Percentiles rank a stretch among this genome's conserved stretches.
These are phyloP conservation scores for Pseudogymnoascus sp. DNA, from an alignment of 2,329 filamentous ascomycete genomes.

Conservation along the genomic window DNA sequence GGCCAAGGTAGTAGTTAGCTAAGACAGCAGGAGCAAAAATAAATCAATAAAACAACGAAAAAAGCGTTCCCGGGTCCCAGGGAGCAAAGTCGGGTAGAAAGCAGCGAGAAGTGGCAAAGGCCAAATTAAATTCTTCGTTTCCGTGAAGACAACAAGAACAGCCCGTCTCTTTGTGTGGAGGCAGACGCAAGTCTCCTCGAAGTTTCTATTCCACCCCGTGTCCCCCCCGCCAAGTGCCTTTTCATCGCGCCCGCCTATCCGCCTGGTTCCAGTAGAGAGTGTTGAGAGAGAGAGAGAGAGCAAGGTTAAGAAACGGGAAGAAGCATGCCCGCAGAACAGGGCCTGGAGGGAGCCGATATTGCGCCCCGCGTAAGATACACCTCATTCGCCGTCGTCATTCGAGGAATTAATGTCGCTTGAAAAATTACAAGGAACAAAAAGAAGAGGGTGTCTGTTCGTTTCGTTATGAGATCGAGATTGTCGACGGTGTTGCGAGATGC, in stretches of 20 bases:
- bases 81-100: neutral
- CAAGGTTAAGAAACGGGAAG: neutral
- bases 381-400: slow-evolving; percentile 9
- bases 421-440: slow-evolving; percentile 9
- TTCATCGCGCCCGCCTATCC: slow-evolving; percentile 2
- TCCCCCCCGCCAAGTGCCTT: neutral
- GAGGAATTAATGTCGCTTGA: slow-evolving; percentile 9
- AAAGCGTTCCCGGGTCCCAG: neutral
- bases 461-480: slow-evolving; percentile 5
- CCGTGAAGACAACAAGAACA: slow-evolving; percentile 7
- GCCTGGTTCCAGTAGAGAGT: slow-evolving; percentile 6
- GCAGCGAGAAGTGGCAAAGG: slow-evolving; percentile 5
- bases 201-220: slow-evolving; percentile 1
- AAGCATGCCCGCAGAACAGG: slow-evolving; percentile 5
- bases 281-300: neutral
- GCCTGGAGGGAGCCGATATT: neutral
- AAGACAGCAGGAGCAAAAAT: slow-evolving; percentile 1
- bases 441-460: slow-evolving; percentile 6
- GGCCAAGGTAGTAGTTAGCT: slow-evolving; percentile 1
- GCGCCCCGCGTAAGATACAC: slow-evolving; percentile 1
- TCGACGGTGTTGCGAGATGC: neutral
- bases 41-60: slow-evolving; percentile 7
- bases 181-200: neutral
- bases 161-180: neutral
- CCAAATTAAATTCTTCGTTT: slow-evolving; percentile 4